Evolutionary conservation across 208 protist species (phyloP).

Genomic region (Crithidia bombi): DNA sequence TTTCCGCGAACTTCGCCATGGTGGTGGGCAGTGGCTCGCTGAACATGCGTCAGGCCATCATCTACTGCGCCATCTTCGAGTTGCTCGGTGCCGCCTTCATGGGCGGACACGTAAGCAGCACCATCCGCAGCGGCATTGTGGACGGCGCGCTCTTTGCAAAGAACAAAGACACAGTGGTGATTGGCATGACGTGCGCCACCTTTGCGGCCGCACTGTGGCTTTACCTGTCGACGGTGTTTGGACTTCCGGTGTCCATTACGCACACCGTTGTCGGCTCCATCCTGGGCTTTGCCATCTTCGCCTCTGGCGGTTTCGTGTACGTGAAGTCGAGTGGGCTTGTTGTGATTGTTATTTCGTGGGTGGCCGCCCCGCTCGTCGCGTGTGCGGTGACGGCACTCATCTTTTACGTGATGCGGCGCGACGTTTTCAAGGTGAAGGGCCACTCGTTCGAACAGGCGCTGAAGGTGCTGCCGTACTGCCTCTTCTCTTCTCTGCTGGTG

Average conservation of each 20-base stretch:
- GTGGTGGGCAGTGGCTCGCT: constrained; percentile 84
- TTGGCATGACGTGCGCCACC: constrained; percentile 79
- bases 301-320: constrained; percentile 52
- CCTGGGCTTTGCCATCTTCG: constrained; percentile 73
- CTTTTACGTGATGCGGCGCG: constrained; percentile 63
- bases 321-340: constrained; percentile 56
- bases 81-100: constrained; percentile 85
- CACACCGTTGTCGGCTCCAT: constrained; percentile 86
- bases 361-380: constrained; percentile 67
- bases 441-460: constrained; percentile 66
- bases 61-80: constrained; percentile 85
- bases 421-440: constrained; percentile 67
- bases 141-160: constrained; percentile 60
- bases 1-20: constrained; percentile 88
- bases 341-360: constrained; percentile 79
- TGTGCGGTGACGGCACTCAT: constrained; percentile 59
- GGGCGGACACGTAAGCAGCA: constrained; percentile 80
- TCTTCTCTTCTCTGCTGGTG: constrained; percentile 66
- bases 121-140: constrained; percentile 79
- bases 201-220: constrained; percentile 77
- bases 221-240: constrained; percentile 82
- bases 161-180: constrained; percentile 69
- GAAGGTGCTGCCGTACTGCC: constrained; percentile 70
- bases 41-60: constrained; percentile 79
- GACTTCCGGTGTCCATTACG: constrained; percentile 82